A percentile compares a stretch with the other conserved stretches of the same genome.
These are phyloP conservation scores for Cardamine occulta DNA, from an alignment of 345 rosid genomes.

Conservation along the genomic window DNA sequence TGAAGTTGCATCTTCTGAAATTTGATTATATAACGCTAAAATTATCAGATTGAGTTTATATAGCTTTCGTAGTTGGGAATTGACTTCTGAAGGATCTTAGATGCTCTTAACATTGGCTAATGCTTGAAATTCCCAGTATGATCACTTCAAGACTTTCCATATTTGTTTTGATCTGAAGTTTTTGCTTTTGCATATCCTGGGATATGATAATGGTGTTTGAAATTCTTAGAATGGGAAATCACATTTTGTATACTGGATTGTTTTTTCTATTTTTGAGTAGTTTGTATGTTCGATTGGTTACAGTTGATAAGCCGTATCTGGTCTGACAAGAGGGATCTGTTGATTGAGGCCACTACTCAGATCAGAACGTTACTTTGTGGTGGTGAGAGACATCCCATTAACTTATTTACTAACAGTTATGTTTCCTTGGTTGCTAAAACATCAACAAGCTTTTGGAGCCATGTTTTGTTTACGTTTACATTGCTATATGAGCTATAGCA, in stretches of 20 bases:
- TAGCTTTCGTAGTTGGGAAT: slow-evolving; percentile 1
- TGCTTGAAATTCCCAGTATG: not conserved
- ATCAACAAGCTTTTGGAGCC: too few relatives aligned
- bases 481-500: too few relatives aligned
- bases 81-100: not conserved
- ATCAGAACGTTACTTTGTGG: slow-evolving; percentile 46
- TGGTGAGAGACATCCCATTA: slow-evolving; percentile 43
- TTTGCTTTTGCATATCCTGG: not conserved
- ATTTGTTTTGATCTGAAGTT: slow-evolving; percentile 3
- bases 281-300: slow-evolving; percentile 38
- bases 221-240: not conserved
- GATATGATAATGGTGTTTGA: slow-evolving; percentile 11
- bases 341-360: slow-evolving; percentile 47
- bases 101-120: not conserved
- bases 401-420: slow-evolving; percentile 24
- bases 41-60: slow-evolving; percentile 5
- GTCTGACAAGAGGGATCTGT: slow-evolving; percentile 48
- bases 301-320: slow-evolving; percentile 46
- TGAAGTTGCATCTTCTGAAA: slow-evolving; percentile 4
- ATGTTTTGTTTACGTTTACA: too few relatives aligned
- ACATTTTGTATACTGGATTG: not conserved
- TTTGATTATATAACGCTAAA: not conserved
- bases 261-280: slow-evolving; percentile 23
- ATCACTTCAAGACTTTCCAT: slow-evolving; percentile 14
- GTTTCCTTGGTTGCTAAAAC: not conserved